These are phyloP conservation scores for Tothia fuscella DNA, from an alignment of 2,329 filamentous ascomycete genomes.

Conservation along the genomic window DNA sequence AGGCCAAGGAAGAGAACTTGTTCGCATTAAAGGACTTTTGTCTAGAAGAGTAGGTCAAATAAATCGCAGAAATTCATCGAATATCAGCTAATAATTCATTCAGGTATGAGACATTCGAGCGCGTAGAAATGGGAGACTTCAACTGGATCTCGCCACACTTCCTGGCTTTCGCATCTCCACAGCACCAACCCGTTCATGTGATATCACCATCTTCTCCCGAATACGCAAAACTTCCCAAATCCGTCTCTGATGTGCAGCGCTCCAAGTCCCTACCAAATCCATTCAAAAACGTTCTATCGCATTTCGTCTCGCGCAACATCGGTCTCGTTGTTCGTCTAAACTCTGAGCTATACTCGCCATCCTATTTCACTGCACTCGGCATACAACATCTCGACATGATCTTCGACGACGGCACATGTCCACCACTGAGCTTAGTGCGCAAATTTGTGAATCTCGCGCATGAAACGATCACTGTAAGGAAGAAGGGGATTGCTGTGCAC, in stretches of 20 bases:
- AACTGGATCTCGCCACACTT: constrained; percentile 97
- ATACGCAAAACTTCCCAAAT: constrained; percentile 64
- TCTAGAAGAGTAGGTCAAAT: constrained; percentile 59
- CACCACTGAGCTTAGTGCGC: constrained; percentile 73
- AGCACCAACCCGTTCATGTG: constrained; percentile 63
- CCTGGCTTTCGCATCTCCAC: constrained; percentile 90
- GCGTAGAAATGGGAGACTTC: constrained; percentile 97
- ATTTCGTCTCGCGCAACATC: constrained; percentile 80
- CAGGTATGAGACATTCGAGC: constrained; percentile 82
- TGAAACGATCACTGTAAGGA: constrained; percentile 81
- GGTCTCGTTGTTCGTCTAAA: constrained; percentile 92
- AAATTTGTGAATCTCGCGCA: constrained; percentile 93
- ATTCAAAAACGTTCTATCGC: constrained; percentile 90
- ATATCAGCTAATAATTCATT: constrained; percentile 11
- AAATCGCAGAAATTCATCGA: constrained; percentile 9
- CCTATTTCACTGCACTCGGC: constrained; percentile 91
- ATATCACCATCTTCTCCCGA: constrained; percentile 61
- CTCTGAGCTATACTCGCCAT: constrained; percentile 87
- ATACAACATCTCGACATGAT: constrained; percentile 99
- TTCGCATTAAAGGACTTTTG: constrained; percentile 90
- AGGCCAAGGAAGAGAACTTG: constrained; percentile 89
- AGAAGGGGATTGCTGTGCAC: constrained; percentile 91
- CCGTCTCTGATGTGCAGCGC: constrained; percentile 57
- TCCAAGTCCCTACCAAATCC: constrained; percentile 59
- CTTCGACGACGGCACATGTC: constrained; percentile 96